Evolutionary conservation across 768 basidiomycete genomes (phyloP).

Genomic region (Boletus edulis): DNA sequence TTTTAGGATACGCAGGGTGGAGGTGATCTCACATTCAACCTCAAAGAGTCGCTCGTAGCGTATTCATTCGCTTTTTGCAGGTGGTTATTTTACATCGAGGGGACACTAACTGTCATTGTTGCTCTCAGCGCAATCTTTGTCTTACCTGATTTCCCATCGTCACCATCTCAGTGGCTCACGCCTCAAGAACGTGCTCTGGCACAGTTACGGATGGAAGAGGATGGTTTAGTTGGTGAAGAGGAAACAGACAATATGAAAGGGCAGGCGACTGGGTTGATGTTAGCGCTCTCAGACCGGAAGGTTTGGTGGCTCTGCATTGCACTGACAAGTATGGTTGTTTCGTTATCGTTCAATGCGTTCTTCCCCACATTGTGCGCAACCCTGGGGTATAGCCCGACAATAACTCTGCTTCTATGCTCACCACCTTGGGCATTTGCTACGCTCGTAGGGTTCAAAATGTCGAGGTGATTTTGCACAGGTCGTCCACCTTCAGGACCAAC

Average conservation of each 20-base stretch:
- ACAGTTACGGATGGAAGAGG: conserved; percentile 59
- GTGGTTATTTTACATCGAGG: conserved; percentile 75
- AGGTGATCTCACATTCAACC: conserved; percentile 38
- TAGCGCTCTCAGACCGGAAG: conserved; percentile 74
- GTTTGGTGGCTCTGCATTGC: conserved; percentile 79
- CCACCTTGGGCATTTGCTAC: conserved; percentile 66
- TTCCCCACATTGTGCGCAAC: conserved; percentile 78
- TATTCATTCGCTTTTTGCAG: conserved; percentile 31
- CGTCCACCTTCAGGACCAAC: background rate
- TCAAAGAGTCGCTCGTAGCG: background rate
- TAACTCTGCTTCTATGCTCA: conserved; percentile 71
- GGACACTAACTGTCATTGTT: conserved; percentile 49
- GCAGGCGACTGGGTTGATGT: conserved; percentile 43
- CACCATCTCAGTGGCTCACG: conserved; percentile 58
- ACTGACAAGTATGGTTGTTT: conserved; percentile 52
- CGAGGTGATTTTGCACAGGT: conserved; percentile 37
- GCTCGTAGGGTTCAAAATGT: conserved; percentile 49
- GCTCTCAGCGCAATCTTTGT: conserved; percentile 56
- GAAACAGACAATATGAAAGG: conserved; percentile 36
- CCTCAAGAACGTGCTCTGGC: conserved; percentile 56
- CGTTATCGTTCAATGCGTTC: conserved; percentile 75
- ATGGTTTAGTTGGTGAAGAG: conserved; percentile 52
- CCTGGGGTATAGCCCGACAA: conserved; percentile 62
- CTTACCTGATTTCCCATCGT: conserved; percentile 73
- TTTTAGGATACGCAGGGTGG: conserved; percentile 70